Base-by-base conservation (phyloP, 345 rosid species). In the Gossypium ekmanianum region DNA sequence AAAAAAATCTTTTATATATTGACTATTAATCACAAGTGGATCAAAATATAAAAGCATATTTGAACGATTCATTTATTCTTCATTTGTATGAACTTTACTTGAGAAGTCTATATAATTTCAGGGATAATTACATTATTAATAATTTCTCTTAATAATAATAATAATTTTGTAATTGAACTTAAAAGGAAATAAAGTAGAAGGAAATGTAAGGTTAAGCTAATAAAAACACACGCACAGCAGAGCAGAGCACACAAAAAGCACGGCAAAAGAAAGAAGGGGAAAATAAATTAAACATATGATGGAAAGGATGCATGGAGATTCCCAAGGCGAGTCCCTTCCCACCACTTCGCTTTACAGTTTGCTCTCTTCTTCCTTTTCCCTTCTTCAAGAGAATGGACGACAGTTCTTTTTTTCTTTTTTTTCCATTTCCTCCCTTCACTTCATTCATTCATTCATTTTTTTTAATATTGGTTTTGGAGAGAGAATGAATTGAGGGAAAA, bases 301-400 rank as follows among this genome's bases (percentile, higher is more conserved):
- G 59, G 54, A 29, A 11, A 24, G 2, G 2, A 24, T 58, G 88
- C 87, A 84, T 87, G 87, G 27, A 57, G 86, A 69, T 78, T 81
- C 80, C 86, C 91, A 44, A 85, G 73, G 76, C 76, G 87, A 84
- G 82, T 83, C 82, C 83, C 84, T 84, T 76, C 83, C 76, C 84
- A 76, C 75, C 68, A 29, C 66, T 61, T 71, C 58, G 70, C 74
- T 86, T 84, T 86, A 82, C 84, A 82, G 84, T 79, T 84, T 82
- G 84, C 86, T 63, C 39, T 67, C 78, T 75, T 66, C 74, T 65
- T 51, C 72, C 89, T 86, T 86, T 86, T 81, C 83, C 87, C 44
- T 79, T 82, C 84, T 79, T 85, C 89, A 79, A 86, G 89, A 84
- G 84, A 86, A 84, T 86, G 89, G 89, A 84, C 63, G 81, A 81